Base-by-base conservation (phyloP, 2,329 filamentous ascomycete genomes). In the Teratosphaeria destructans region DNA sequence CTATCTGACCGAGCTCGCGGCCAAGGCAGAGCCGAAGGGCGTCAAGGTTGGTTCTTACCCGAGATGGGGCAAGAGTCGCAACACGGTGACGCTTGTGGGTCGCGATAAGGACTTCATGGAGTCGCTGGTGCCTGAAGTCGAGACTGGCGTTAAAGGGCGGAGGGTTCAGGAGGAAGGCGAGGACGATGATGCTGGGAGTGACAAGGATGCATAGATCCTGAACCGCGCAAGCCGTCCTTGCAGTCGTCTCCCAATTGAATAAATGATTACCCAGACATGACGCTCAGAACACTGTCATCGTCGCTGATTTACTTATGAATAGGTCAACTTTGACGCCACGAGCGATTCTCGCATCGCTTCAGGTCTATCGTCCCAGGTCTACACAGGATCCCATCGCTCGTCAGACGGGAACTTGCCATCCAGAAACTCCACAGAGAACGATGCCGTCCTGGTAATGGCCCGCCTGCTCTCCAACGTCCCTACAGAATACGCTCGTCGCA, bases 31-130 rank as follows among this genome's bases (percentile, higher is more conserved):
- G 71, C 77, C 84, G 0, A 85, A 82, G 68, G 91, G 90, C 3
- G 82, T 97, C 68, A 97, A 97, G 77, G 90, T 97, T 16, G 94
- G 94, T 54, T 95, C 90, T 74, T 97, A 99, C 75, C 94, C 94
- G 39, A 81, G 90, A 59, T 96, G 92, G 91, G 90, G 88, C 5
- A 93, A 90, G 79, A 84, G 85, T 68, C 81, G 81, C 63, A 97
- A 97, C 74, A 94, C 91, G 0, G 90, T 97, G 55, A 96, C 93
- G 11, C 78, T 99, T 57, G 92, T 96, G 16, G 85, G 80, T 16
- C 85, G 84, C 65, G 88, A 96, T 70, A 79, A 82, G 65, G 85
- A 82, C 27, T 93, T 84, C 66, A 82, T 97, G 71, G 90, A 96
- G 72, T 85, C 84, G 56, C 74, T 96, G 62, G 82, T 95, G 14